Evolutionary conservation across 306 rosid species (phyloP).

Genomic region (Acacia acuminata): DNA sequence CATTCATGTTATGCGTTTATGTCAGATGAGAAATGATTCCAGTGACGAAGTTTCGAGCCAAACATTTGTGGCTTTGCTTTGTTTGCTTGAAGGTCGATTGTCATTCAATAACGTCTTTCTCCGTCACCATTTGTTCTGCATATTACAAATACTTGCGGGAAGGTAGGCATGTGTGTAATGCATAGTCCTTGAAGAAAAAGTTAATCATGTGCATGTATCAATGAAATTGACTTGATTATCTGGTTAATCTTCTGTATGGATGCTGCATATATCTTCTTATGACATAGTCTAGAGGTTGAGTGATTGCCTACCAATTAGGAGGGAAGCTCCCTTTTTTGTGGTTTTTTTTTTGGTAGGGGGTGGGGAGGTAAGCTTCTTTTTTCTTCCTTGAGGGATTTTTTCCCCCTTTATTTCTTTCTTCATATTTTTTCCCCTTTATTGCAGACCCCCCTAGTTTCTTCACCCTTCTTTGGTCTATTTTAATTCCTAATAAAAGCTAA

Average conservation of each 20-base stretch:
- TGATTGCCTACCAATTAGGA: neutral
- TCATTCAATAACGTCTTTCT: constrained; percentile 82
- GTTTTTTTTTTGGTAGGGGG: no score
- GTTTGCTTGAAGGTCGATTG: constrained; percentile 68
- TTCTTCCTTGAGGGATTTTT: neutral
- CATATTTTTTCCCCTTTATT: neutral
- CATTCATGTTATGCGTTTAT: constrained; percentile 78
- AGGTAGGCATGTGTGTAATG: constrained; percentile 51
- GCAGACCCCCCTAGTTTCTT: neutral
- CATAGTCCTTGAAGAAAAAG: constrained; percentile 13
- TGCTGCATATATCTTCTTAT: neutral
- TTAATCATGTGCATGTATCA: neutral
- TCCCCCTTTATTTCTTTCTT: neutral
- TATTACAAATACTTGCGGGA: constrained; percentile 84
- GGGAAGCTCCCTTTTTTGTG: neutral
- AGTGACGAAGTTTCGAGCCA: constrained; percentile 53
- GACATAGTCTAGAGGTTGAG: neutral
- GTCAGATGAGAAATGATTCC: constrained; percentile 65
- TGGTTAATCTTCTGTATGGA: neutral
- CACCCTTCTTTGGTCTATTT: neutral
- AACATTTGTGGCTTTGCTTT: constrained; percentile 70
- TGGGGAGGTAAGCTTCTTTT: neutral
- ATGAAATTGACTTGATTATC: constrained; percentile 5
- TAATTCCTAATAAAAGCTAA: no score
- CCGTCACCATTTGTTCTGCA: constrained; percentile 89